Percentiles rank a stretch among this genome's conserved stretches.
These are phyloP conservation scores for Nissolia schottii DNA, from an alignment of 306 rosid species.

Conservation along the genomic window DNA sequence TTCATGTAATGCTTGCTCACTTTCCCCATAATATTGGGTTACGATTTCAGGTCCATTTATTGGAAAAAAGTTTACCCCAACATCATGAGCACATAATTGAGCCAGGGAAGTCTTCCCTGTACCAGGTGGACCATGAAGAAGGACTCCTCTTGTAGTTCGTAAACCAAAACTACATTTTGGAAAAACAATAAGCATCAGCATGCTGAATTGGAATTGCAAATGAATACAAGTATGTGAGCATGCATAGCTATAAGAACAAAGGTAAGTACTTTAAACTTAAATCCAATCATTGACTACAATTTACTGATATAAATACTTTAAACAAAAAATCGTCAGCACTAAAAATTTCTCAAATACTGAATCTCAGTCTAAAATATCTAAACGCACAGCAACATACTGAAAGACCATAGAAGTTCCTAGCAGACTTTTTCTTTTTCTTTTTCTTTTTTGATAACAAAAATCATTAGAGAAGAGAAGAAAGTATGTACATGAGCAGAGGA, in stretches of 20 bases:
- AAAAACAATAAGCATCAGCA: constrained; percentile 25
- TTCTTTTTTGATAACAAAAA: not conserved
- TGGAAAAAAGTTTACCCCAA: constrained; percentile 62
- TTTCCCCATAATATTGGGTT: constrained; percentile 75
- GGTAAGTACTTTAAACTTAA: constrained; percentile 6
- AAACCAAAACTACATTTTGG: constrained; percentile 60
- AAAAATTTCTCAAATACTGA: not conserved
- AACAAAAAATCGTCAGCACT: not conserved
- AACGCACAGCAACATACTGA: not conserved
- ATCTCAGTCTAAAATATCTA: not conserved
- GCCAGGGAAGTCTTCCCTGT: constrained; percentile 93
- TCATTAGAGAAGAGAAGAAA: not conserved
- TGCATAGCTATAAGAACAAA: not conserved
- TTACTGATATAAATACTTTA: constrained; percentile 10
- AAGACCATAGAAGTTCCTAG: not conserved
- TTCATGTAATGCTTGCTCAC: constrained; percentile 65
- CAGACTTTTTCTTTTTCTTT: not conserved
- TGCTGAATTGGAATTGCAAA: not conserved
- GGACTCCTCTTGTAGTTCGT: constrained; percentile 79
- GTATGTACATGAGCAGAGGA: not conserved
- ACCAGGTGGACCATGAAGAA: constrained; percentile 96
- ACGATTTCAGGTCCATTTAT: constrained; percentile 85
- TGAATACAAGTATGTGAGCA: constrained; percentile 14
- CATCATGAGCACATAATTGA: constrained; percentile 63
- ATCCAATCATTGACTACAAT: constrained; percentile 8